These are phyloP conservation scores for Gossypium bickii DNA, from an alignment of 345 rosid genomes.

Conservation along the genomic window DNA sequence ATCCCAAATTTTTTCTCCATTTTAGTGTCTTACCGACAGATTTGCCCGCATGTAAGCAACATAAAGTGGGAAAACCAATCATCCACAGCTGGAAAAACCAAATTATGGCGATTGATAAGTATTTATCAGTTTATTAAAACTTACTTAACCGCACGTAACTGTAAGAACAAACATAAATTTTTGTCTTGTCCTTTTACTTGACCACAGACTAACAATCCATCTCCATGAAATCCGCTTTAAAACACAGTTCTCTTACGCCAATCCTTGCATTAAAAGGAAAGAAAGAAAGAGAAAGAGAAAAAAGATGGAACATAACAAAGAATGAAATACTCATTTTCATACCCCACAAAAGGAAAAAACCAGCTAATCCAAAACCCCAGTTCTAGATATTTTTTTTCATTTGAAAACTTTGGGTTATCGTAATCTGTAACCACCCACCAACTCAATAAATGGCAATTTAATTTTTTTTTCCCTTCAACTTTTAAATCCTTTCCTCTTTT, in stretches of 20 bases:
- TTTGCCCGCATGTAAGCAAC: background rate
- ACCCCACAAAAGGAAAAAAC: background rate
- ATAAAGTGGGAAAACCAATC: background rate
- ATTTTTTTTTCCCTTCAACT: too few species aligned
- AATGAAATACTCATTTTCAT: background rate
- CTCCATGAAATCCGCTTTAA: background rate
- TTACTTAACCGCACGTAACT: background rate
- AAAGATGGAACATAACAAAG: background rate
- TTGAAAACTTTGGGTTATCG: background rate
- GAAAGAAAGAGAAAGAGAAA: background rate
- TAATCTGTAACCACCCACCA: background rate
- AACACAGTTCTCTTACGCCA: background rate
- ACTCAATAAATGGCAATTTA: background rate
- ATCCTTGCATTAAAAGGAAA: background rate
- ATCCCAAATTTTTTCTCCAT: background rate
- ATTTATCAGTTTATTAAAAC: background rate
- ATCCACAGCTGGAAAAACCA: background rate
- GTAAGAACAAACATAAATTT: background rate
- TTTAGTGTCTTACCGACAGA: background rate
- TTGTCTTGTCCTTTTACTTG: background rate
- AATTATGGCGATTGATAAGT: background rate
- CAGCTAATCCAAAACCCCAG: background rate
- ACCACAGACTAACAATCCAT: background rate
- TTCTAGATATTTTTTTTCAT: background rate
- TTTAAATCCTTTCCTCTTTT: slow-evolving; percentile 2